Percentiles rank a stretch among this genome's conserved stretches.
These are phyloP conservation scores for Panellus pusillus DNA, from an alignment of 768 basidiomycete species.

Conservation along the genomic window DNA sequence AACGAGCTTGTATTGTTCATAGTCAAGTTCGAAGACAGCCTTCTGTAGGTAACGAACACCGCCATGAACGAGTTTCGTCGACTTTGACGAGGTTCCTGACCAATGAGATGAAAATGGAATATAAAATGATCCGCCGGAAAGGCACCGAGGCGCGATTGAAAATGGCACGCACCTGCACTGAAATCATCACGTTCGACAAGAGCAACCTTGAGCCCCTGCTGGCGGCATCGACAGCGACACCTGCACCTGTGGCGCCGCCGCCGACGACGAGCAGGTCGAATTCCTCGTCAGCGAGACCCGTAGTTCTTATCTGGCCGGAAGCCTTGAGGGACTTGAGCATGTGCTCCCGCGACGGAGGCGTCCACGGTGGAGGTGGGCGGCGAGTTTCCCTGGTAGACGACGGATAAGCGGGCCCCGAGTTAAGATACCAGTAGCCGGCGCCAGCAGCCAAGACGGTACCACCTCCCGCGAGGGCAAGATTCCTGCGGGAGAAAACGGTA, in stretches of 20 bases:
- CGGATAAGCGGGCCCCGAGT: slow-evolving; percentile 71
- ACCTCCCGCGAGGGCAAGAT: slow-evolving; percentile 52
- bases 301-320: slow-evolving; percentile 32
- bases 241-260: slow-evolving; percentile 94
- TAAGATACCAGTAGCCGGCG: slow-evolving; percentile 69
- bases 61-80: slow-evolving; percentile 97
- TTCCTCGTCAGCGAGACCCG: slow-evolving; percentile 42
- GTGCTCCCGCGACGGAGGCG: slow-evolving; percentile 65
- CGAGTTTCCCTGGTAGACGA: slow-evolving; percentile 62
- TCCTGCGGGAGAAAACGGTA: slow-evolving; percentile 53
- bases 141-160: not conserved
- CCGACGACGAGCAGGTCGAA: slow-evolving; percentile 87
- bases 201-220: slow-evolving; percentile 90
- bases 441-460: slow-evolving; percentile 54
- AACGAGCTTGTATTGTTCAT: slow-evolving; percentile 95
- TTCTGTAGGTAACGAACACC: slow-evolving; percentile 98
- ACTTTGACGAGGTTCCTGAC: slow-evolving; percentile 91
- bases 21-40: slow-evolving; percentile 92
- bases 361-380: slow-evolving; percentile 78
- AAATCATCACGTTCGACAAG: slow-evolving; percentile 95
- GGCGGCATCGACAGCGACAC: slow-evolving; percentile 95
- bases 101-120: not conserved
- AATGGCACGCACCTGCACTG: slow-evolving; percentile 60
- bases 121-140: not conserved
- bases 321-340: slow-evolving; percentile 62